Percentiles rank a stretch among this genome's conserved stretches.
Evolutionary conservation across 495 filamentous ascomycete genomes (phyloP).

Genomic region (Xylaria acuta): DNA sequence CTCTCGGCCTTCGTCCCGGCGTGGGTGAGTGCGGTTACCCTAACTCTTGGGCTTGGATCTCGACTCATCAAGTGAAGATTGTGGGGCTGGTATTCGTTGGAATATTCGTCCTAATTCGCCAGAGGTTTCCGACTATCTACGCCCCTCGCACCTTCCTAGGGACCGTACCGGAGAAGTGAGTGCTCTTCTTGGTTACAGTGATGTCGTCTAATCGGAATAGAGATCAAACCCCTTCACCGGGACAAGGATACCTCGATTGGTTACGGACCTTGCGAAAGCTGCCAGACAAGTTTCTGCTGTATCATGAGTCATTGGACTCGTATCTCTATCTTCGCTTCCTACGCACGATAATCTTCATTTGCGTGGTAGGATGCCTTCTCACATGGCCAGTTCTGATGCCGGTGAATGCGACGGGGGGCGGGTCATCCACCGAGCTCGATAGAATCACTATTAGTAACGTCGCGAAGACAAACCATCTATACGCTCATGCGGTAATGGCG

Average conservation of each 20-base stretch:
- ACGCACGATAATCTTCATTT: conserved; percentile 69
- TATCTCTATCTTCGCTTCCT: conserved; percentile 86
- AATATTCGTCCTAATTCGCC: conserved; percentile 38
- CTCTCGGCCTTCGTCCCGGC: conserved; percentile 39
- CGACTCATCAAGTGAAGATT: conserved; percentile 22
- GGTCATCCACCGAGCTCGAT: conserved; percentile 64
- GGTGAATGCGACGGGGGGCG: conserved; percentile 74
- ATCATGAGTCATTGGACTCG: conserved; percentile 73
- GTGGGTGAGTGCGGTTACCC: conserved; percentile 30
- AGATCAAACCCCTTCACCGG: conserved; percentile 35
- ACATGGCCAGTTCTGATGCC: conserved; percentile 82
- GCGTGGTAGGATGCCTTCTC: conserved; percentile 72
- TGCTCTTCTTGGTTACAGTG: neutral
- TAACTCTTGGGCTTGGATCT: neutral
- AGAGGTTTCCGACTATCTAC: conserved; percentile 37
- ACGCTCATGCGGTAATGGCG: conserved; percentile 65
- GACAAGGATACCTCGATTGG: conserved; percentile 59
- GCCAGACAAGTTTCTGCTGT: conserved; percentile 66
- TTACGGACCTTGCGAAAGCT: conserved; percentile 66
- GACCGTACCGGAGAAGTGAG: conserved; percentile 40
- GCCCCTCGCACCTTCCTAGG: conserved; percentile 40
- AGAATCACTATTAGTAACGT: conserved; percentile 72
- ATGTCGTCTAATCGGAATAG: conserved; percentile 29
- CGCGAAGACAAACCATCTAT: conserved; percentile 56
- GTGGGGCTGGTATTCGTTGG: conserved; percentile 34